phyloP scores from a whole-genome alignment of 345 rosid genomes.

The Syzygium aromaticum region DNA sequence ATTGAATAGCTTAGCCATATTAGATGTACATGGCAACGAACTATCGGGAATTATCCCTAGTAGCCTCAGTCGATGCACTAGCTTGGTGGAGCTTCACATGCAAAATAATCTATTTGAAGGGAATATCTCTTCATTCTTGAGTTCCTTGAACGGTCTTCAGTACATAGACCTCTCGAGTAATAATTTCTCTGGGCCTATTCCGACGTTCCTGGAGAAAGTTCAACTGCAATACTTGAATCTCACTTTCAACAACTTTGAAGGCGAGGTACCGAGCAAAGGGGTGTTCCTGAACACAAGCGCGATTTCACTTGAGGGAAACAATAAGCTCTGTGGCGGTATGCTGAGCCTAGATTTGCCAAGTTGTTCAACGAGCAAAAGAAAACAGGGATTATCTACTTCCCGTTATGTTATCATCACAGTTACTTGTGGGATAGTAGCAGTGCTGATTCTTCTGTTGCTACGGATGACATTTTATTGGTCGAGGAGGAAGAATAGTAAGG shows the following conservation, averaged over 20 bases:
- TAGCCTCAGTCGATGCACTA: not conserved
- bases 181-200: slow-evolving; percentile 3
- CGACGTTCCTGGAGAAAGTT: not conserved
- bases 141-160: not conserved
- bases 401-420: not conserved
- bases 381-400: not conserved
- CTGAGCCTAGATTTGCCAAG: not conserved
- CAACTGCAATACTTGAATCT: not conserved
- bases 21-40: not conserved
- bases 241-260: slow-evolving; percentile 13
- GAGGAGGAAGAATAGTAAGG: not conserved
- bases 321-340: slow-evolving; percentile 9
- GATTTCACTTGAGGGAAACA: not conserved
- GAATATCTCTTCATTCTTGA: not conserved
- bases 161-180: slow-evolving; percentile 6
- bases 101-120: not conserved
- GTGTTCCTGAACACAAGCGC: slow-evolving; percentile 4
- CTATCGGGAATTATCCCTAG: not conserved
- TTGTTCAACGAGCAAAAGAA: not conserved
- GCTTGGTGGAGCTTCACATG: not conserved
- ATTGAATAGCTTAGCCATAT: not conserved
- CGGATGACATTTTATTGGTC: not conserved
- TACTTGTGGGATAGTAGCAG: not conserved
- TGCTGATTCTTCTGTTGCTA: not conserved
- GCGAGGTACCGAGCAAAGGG: slow-evolving; percentile 10